Evolutionary conservation across 495 filamentous ascomycete species (phyloP), one percentile per base, ranked within the genome.

Genomic region (Penicillium odoratum): DNA sequence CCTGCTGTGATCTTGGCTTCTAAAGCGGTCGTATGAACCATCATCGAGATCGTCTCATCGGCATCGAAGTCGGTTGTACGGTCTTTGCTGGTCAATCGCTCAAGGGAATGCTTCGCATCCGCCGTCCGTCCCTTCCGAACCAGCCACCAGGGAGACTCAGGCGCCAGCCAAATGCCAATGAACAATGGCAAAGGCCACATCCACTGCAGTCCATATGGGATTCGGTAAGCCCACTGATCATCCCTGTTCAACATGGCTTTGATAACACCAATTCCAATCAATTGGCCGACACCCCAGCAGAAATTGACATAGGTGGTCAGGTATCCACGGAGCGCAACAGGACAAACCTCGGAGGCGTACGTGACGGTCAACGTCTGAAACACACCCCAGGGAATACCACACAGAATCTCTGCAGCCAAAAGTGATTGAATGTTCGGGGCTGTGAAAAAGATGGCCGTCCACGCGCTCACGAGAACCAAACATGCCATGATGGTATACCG

Each of bases 71-170:
- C 77, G 0, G 78, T 78, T 43, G 89, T 81, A 0, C 54, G 58
- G 26, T 80, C 74, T 11, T 72, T 55, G 61, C 78, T 87, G 44
- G 85, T 89, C 48, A 94, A 72, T 16, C 89, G 86, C 18, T 83
- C 75, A 30, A 94, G 74, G 6, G 88, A 75, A 11, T 75, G 71
- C 67, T 90, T 90, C 5, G 90, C 90, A 36, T 89, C 81, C 11
- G 88, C 82, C 15, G 83, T 76, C 31, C 79, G 81, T 5, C 87
- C 88, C 62, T 82, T 87, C 8, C 89, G 83, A 48, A 93, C 87
- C 18, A 92, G 80, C 89, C 90, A 93, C 89, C 88, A 93, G 0
- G 90, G 90, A 1, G 81, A 85, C 69, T 94, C 90, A 4, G 90
- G 90, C 0, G 88, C 88, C 25, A 90, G 81, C 49, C 74, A 78